A percentile compares a stretch with the other conserved stretches of the same genome.
These are phyloP conservation scores for Chrysoporthe cubensis DNA, from an alignment of 2,329 filamentous ascomycete genomes.

Conservation along the genomic window DNA sequence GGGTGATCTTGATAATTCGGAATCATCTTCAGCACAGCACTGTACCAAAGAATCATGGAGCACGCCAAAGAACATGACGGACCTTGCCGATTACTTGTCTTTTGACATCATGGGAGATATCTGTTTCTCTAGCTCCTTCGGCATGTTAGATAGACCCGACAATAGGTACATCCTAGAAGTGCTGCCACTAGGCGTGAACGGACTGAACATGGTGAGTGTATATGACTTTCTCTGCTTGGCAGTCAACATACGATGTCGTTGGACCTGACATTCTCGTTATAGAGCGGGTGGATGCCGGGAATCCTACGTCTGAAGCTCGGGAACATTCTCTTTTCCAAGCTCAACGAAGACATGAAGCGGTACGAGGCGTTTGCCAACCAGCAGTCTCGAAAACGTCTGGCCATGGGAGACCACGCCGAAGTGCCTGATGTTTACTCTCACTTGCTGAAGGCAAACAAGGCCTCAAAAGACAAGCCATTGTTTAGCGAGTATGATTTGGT, in stretches of 20 bases:
- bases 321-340: not conserved
- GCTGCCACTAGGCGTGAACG: not conserved
- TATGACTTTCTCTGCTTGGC: not conserved
- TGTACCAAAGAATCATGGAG: not conserved
- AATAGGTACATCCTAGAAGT: not conserved
- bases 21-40: not conserved
- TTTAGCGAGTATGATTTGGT: not conserved
- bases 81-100: not conserved
- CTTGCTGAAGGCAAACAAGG: not conserved
- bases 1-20: not conserved
- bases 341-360: not conserved
- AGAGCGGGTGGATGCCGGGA: no score
- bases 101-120: not conserved
- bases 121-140: not conserved
- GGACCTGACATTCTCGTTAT: not conserved
- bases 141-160: not conserved
- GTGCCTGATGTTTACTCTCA: not conserved
- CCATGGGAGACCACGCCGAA: not conserved
- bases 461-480: not conserved
- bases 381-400: not conserved
- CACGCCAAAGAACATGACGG: not conserved
- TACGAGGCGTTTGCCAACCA: not conserved
- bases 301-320: no score
- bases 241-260: no score
- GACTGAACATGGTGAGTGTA: not conserved